Percentiles rank a stretch among this genome's conserved stretches.
phyloP scores from a whole-genome alignment of 2,329 filamentous ascomycete genomes.

The Paecilomyces sp. region DNA sequence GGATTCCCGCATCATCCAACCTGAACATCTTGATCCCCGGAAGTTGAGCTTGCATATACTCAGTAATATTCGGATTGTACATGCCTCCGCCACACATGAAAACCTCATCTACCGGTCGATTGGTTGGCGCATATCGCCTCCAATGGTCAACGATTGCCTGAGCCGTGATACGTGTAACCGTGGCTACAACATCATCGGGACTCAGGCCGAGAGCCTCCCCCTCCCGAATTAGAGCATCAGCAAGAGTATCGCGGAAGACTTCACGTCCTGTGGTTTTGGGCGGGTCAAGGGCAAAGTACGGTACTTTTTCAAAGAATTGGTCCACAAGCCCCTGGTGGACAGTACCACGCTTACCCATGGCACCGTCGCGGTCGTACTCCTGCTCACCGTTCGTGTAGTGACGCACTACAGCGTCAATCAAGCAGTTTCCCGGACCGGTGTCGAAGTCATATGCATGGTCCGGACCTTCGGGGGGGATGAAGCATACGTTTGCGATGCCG shows the following conservation, averaged over 20 bases:
- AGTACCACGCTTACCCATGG: conserved; percentile 42
- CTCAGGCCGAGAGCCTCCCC: conserved; percentile 39
- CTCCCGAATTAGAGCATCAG: conserved; percentile 45
- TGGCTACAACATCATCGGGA: conserved; percentile 50
- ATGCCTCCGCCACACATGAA: conserved; percentile 57
- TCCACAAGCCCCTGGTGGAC: conserved; percentile 48
- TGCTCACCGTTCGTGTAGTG: conserved; percentile 45
- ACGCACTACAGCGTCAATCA: conserved; percentile 51
- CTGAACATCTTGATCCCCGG: conserved; percentile 46
- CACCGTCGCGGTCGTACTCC: conserved; percentile 48
- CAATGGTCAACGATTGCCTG: conserved; percentile 51
- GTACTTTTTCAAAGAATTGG: conserved; percentile 40
- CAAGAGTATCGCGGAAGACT: conserved; percentile 52
- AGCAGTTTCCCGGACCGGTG: conserved; percentile 50
- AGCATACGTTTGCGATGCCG: conserved; percentile 55
- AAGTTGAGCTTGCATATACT: conserved; percentile 45
- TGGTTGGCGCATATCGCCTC: conserved; percentile 41
- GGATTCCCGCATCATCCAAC: conserved; percentile 52
- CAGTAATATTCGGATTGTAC: conserved; percentile 51
- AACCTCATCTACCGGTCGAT: conserved; percentile 46
- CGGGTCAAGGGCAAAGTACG: conserved; percentile 45
- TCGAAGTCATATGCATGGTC: conserved; percentile 45
- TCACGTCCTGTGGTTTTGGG: conserved; percentile 55
- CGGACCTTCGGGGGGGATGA: conserved; percentile 45
- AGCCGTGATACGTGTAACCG: conserved; percentile 53